Base-by-base conservation (phyloP, 257 asterid genomes). In the Lycium ferocissimum region DNA sequence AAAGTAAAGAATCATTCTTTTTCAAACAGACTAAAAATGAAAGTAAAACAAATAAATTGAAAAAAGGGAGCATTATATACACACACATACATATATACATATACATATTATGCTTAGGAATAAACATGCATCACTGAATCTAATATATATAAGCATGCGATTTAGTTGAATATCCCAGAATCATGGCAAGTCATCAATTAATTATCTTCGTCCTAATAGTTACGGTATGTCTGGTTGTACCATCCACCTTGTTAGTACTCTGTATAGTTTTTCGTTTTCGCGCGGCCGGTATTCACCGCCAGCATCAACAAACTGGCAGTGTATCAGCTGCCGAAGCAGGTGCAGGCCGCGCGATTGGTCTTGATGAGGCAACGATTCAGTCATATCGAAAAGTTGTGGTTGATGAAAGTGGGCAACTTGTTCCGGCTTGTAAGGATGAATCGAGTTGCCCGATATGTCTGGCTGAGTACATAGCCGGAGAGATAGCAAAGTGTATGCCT, bases 381-480 rank as follows among this genome's bases (percentile, higher is more conserved):
- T 85, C 83, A 7, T 87, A 82, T 83, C 66, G 22, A 72, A 83
- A 82, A 82, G 57, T 83, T 18, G 78, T 79, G 2, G 38, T 89
- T 26, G 89, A 83, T 26, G 91, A 88, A 59, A 84, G 85, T n/a
- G 10, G 79, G n/a, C 65, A 49, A 7, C 14, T 85, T n/a, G 83
- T 66, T 66, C n/a, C 73, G 45, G 73, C 66, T 33, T 82, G 84
- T 67, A 86, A 86, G 2, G 61, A 65, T 51, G 88, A 76, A 66
- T 69, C n/a, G 9, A 71, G 85, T 40, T 91, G 92, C 85, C 57
- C 91, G 0, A 88, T 91, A 78, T 90, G 94, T 62, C 83, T 88
- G 15, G 85, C 83, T 71, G 91, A 91, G 45, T 91, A 88, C 83
- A 71, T 18, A 9, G 71, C 86, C 10, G 78, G 85, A 62, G 92